phyloP scores from a whole-genome alignment of 371 early-diverging fungal species.

The Hamiltosporidium magnivora region DNA sequence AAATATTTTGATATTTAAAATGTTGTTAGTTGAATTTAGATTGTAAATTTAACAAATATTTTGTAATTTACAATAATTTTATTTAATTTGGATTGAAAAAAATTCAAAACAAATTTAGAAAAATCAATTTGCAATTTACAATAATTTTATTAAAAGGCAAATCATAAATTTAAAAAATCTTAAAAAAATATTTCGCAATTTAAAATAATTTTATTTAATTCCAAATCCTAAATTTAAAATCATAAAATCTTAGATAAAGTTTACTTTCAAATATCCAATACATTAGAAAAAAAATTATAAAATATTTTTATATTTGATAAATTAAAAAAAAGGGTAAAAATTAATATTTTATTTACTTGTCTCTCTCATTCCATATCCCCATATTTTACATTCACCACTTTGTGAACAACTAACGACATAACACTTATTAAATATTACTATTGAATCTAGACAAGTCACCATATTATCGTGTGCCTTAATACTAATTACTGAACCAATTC shows the following conservation, averaged over 20 bases:
- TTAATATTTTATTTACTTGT: background rate
- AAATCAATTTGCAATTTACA: too few relatives aligned
- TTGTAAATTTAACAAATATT: too few relatives aligned
- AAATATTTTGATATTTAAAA: too few relatives aligned
- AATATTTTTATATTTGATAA: background rate
- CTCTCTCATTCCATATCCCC: background rate
- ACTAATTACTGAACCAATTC: background rate
- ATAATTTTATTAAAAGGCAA: background rate
- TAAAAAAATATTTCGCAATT: background rate
- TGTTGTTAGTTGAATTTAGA: too few relatives aligned
- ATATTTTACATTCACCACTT: constrained; percentile 3
- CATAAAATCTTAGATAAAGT: background rate
- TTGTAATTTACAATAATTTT: too few relatives aligned
- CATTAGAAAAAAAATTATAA: background rate
- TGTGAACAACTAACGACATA: background rate
- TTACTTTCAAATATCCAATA: background rate
- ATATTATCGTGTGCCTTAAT: background rate
- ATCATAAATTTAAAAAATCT: background rate
- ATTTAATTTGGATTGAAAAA: too few relatives aligned
- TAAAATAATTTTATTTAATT: background rate
- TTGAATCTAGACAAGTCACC: background rate
- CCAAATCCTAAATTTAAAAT: background rate
- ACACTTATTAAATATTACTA: background rate
- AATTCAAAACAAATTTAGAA: too few relatives aligned
- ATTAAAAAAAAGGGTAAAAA: background rate